Evolutionary conservation across 2,329 filamentous ascomycete genomes (phyloP).

Genomic region (Macrophomina tecta): DNA sequence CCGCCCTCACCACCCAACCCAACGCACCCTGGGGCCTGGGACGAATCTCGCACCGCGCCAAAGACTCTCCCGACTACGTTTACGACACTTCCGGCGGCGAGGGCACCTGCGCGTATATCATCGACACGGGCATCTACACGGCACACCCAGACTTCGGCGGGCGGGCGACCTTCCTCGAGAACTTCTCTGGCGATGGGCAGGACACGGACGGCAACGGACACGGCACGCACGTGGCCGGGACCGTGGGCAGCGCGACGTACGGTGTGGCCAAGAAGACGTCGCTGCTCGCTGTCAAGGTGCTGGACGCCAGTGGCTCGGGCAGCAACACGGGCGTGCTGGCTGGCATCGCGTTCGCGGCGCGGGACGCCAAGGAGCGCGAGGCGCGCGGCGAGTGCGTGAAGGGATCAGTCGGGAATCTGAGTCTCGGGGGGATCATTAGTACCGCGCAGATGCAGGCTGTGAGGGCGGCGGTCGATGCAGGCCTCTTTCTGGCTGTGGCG

Average conservation of each 20-base stretch:
- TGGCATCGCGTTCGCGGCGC: constrained; percentile 56
- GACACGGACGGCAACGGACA: constrained; percentile 51
- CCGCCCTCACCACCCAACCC: constrained; percentile 72
- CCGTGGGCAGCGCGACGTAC: constrained; percentile 50
- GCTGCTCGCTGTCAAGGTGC: constrained; percentile 59
- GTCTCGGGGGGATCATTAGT: constrained; percentile 58
- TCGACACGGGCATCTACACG: constrained; percentile 56
- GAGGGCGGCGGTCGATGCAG: constrained; percentile 42
- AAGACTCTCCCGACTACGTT: constrained; percentile 97
- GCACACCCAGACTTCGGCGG: constrained; percentile 52
- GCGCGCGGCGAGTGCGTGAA: constrained; percentile 51
- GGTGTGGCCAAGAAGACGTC: constrained; percentile 56
- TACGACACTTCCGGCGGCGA: constrained; percentile 90
- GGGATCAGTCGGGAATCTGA: constrained; percentile 50
- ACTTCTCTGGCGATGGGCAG: constrained; percentile 44
- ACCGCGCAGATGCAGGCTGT: constrained; percentile 38
- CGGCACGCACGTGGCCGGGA: constrained; percentile 56
- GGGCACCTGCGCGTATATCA: constrained; percentile 55
- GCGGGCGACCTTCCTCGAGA: constrained; percentile 41
- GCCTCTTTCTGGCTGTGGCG: constrained; percentile 54
- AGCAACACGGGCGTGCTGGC: constrained; percentile 56
- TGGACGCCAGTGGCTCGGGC: constrained; percentile 61
- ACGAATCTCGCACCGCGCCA: constrained; percentile 91
- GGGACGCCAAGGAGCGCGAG: constrained; percentile 56
- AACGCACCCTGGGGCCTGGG: constrained; percentile 96